Conservation (phyloP, 768 basidiomycete genomes). For the Xerocomellus amylosporus region DNA sequence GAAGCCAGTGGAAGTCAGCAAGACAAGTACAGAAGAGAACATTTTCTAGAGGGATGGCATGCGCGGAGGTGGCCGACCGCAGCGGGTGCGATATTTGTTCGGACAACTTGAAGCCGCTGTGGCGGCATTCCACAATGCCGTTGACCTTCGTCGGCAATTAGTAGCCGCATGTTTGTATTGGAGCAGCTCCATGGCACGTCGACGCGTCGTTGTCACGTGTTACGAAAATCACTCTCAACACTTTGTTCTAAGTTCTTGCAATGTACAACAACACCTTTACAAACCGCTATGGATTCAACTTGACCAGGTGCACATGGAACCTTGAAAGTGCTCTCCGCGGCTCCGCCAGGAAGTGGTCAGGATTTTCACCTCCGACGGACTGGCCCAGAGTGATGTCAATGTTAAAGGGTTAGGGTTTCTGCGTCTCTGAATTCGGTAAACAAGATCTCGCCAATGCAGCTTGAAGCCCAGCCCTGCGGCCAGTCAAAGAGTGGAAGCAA, state of each 20-base stretch:
- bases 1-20: slow-evolving; percentile 7
- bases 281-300: background rate
- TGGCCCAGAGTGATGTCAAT: background rate
- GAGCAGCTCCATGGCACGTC: background rate
- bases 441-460: background rate
- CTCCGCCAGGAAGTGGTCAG: background rate
- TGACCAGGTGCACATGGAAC: too few species aligned
- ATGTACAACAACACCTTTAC: too few species aligned
- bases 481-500: background rate
- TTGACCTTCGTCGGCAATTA: slow-evolving; percentile 23
- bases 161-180: slow-evolving; percentile 10
- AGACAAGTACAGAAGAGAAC: slow-evolving; percentile 7
- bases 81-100: slow-evolving; percentile 3
- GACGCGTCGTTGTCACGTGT: slow-evolving; percentile 28
- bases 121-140: slow-evolving; percentile 25
- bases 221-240: slow-evolving; percentile 19
- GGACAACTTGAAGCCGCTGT: background rate
- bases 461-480: background rate
- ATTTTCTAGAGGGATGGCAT: slow-evolving; percentile 12
- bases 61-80: background rate
- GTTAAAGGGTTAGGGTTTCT: background rate
- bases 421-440: background rate
- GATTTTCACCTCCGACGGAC: background rate
- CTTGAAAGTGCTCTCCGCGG: too few species aligned
- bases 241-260: background rate